Evolutionary conservation across 306 rosid species (phyloP).

Genomic region (Aeschynomene evenia): DNA sequence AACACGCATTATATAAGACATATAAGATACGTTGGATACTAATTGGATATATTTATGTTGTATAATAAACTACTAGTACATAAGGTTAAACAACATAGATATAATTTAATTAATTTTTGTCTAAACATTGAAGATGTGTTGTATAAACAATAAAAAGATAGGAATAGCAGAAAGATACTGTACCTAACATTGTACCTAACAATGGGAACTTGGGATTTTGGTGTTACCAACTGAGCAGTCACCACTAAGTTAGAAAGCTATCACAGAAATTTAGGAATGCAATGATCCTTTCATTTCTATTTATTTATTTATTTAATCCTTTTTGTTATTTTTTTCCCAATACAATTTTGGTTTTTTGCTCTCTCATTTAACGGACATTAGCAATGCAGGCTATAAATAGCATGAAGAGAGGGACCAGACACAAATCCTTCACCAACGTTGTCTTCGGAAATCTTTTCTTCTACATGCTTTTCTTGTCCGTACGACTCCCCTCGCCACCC

Average conservation of each 20-base stretch:
- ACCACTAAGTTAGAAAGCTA: neutral
- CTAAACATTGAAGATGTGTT: too few relatives aligned
- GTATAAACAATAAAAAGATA: too few relatives aligned
- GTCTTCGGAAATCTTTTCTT: slow-evolving; percentile 27
- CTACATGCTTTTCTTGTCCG: neutral
- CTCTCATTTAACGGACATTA: slow-evolving; percentile 44
- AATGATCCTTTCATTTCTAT: neutral
- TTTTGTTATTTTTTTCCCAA: neutral
- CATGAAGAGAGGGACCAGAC: slow-evolving; percentile 1
- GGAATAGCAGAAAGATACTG: neutral
- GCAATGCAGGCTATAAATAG: slow-evolving; percentile 53
- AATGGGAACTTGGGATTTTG: neutral
- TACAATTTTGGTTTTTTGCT: slow-evolving; percentile 5
- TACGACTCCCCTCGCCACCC: neutral
- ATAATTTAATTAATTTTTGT: too few relatives aligned
- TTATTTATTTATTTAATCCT: neutral
- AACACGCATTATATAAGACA: too few relatives aligned
- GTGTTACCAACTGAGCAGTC: neutral
- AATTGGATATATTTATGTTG: too few relatives aligned
- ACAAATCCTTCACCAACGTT: slow-evolving; percentile 34
- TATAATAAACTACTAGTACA: too few relatives aligned
- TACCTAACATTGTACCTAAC: neutral
- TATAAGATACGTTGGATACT: too few relatives aligned
- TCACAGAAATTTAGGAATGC: neutral
- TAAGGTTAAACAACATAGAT: too few relatives aligned